Percentiles rank a stretch among this genome's conserved stretches.
These are phyloP conservation scores for Aspergillus hortae DNA, from an alignment of 2,329 filamentous ascomycete genomes.

Conservation along the genomic window DNA sequence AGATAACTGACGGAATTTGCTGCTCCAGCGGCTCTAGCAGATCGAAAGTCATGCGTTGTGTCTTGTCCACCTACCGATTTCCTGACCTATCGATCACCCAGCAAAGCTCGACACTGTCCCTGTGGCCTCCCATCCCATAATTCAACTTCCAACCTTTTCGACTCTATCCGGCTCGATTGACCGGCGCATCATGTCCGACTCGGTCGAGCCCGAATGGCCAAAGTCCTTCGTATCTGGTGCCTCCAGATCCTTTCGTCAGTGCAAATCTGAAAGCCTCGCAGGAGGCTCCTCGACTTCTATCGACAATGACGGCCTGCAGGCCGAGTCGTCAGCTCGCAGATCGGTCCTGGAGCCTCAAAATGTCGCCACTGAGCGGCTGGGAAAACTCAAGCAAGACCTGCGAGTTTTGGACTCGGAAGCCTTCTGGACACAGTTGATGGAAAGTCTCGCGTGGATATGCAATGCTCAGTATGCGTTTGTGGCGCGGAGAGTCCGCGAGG, in stretches of 20 bases:
- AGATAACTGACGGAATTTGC: background rate
- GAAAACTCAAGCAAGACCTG: constrained; percentile 57
- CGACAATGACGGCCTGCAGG: constrained; percentile 21
- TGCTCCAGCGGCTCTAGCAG: constrained; percentile 3
- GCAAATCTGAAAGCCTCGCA: constrained; percentile 27
- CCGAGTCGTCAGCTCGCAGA: constrained; percentile 19
- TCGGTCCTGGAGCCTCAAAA: constrained; percentile 51
- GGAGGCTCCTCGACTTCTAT: constrained; percentile 19
- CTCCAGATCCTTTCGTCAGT: constrained; percentile 27
- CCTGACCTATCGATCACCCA: constrained; percentile 18
- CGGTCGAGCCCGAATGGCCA: constrained; percentile 30
- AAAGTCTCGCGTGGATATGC: constrained; percentile 60
- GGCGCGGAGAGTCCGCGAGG: constrained; percentile 59
- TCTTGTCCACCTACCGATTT: constrained; percentile 13
- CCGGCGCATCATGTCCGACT: constrained; percentile 27
- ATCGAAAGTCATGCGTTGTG: constrained; percentile 23
- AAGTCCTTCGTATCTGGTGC: constrained; percentile 22
- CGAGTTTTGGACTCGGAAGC: constrained; percentile 52
- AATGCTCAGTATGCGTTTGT: constrained; percentile 67
- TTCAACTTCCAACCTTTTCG: background rate
- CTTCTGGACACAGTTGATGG: constrained; percentile 64
- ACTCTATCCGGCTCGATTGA: background rate
- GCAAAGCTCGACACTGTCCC: constrained; percentile 15
- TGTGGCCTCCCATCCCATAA: constrained; percentile 23
- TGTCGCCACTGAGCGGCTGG: constrained; percentile 58